These are phyloP conservation scores for Salix dunnii DNA, from an alignment of 345 rosid species.

Conservation along the genomic window DNA sequence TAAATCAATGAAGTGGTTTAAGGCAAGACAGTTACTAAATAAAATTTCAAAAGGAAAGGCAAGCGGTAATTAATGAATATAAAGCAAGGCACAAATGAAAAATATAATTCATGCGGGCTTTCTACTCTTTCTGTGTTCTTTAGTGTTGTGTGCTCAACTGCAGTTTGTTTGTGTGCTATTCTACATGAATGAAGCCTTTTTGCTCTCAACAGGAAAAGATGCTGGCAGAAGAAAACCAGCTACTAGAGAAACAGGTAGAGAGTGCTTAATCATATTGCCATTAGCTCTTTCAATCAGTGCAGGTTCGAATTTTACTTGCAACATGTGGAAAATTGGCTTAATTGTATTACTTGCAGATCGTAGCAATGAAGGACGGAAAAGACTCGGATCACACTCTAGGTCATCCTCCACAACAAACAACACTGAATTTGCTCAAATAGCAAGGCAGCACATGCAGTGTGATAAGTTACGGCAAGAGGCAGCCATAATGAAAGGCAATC, in stretches of 20 bases:
- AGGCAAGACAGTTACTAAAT: too few relatives aligned
- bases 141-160: neutral
- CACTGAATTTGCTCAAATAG: slow-evolving; percentile 17
- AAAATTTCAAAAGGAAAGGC: too few relatives aligned
- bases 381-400: neutral
- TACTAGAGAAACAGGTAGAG: slow-evolving; percentile 35
- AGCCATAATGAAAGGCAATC: neutral
- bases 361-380: neutral
- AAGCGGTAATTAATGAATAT: neutral
- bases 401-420: neutral
- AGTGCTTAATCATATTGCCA: neutral
- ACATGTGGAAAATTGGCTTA: neutral
- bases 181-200: neutral
- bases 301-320: neutral
- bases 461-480: neutral
- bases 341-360: slow-evolving; percentile 18
- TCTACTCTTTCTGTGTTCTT: neutral
- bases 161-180: neutral
- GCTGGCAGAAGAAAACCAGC: slow-evolving; percentile 34
- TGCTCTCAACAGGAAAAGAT: slow-evolving; percentile 23
- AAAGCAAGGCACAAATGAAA: neutral
- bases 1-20: too few relatives aligned
- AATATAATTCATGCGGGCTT: neutral
- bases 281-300: neutral
- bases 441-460: neutral